phyloP scores from a whole-genome alignment of 164 flowering plant species.

The Buxus sempervirens region DNA sequence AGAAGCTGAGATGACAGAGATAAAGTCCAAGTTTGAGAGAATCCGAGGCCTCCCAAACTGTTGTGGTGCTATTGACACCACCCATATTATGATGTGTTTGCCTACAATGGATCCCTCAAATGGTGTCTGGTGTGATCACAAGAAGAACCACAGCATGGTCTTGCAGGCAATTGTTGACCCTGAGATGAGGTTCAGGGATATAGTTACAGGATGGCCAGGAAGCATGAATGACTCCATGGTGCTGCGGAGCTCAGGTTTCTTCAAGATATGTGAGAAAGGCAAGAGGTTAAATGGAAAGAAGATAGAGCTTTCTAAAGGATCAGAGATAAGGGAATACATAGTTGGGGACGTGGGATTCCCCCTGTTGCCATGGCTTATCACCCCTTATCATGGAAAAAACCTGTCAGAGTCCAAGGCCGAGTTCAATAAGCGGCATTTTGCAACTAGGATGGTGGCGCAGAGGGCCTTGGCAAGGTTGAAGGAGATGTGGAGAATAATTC shows the following conservation, averaged over 20 bases:
- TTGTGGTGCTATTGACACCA: constrained; percentile 77
- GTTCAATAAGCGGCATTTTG: constrained; percentile 69
- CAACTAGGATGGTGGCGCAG: constrained; percentile 60
- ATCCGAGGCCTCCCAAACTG: constrained; percentile 85
- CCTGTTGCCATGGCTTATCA: constrained; percentile 69
- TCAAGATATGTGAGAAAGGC: constrained; percentile 54
- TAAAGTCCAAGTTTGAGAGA: constrained; percentile 64
- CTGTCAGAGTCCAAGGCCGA: constrained; percentile 41
- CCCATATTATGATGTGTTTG: constrained; percentile 68
- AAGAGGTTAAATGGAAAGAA: constrained; percentile 64
- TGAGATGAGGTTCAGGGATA: constrained; percentile 75
- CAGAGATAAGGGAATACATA: constrained; percentile 68
- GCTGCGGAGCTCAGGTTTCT: constrained; percentile 58
- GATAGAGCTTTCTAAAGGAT: constrained; percentile 43
- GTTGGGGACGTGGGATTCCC: constrained; percentile 76
- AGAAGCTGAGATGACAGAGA: constrained; percentile 49
- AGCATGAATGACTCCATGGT: constrained; percentile 53
- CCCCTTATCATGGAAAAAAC: constrained; percentile 73
- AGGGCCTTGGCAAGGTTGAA: constrained; percentile 74
- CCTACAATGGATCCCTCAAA: constrained; percentile 46
- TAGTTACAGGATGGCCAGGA: constrained; percentile 94
- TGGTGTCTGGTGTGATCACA: constrained; percentile 53
- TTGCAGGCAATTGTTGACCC: constrained; percentile 80
- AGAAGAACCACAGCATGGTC: constrained; percentile 77
- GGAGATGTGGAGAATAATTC: constrained; percentile 79